Percentiles rank a stretch among this genome's conserved stretches.
Evolutionary conservation across 805 yeast genomes (phyloP).

Genomic region (Saturnispora sanitii): DNA sequence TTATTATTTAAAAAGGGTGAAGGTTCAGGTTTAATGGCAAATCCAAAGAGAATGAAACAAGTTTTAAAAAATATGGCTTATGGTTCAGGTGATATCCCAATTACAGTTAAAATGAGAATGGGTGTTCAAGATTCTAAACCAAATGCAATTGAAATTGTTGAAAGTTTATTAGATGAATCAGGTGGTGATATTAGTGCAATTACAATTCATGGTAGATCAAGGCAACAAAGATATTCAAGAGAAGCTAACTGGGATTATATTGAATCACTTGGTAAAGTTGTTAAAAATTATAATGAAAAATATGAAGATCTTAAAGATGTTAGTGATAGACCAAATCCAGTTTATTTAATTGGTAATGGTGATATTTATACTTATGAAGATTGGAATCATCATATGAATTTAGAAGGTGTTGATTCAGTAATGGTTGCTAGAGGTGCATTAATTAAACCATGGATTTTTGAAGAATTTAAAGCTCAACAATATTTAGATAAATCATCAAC

Average conservation of each 20-base stretch:
- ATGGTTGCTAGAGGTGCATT: conserved; percentile 98
- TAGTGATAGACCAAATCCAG: conserved; percentile 43
- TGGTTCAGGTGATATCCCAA: conserved; percentile 81
- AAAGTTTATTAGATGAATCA: conserved; percentile 54
- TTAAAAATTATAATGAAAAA: conserved; percentile 47
- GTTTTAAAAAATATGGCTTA: conserved; percentile 83
- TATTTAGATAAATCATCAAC: conserved; percentile 83
- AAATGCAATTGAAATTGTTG: conserved; percentile 71
- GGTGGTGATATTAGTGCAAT: conserved; percentile 74
- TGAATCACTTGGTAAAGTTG: conserved; percentile 56
- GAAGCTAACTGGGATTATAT: conserved; percentile 93
- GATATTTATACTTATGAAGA: conserved; percentile 82
- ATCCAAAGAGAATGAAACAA: conserved; percentile 70
- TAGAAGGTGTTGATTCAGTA: conserved; percentile 75
- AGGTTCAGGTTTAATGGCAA: conserved; percentile 88
- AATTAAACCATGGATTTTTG: conserved; percentile 98
- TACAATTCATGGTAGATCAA: conserved; percentile 90
- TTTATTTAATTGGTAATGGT: conserved; percentile 90
- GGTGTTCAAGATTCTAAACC: conserved; percentile 82
- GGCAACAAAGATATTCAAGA: conserved; percentile 89
- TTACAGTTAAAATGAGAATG: conserved; percentile 85
- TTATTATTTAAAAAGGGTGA: conserved; percentile 89
- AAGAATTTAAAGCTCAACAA: conserved; percentile 85
- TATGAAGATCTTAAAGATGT: conserved; percentile 52
- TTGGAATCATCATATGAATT: conserved; percentile 64